Percentiles rank a stretch among this genome's conserved stretches.
Conservation (phyloP, 23 red algal species). For the Agarophyton chilense region DNA sequence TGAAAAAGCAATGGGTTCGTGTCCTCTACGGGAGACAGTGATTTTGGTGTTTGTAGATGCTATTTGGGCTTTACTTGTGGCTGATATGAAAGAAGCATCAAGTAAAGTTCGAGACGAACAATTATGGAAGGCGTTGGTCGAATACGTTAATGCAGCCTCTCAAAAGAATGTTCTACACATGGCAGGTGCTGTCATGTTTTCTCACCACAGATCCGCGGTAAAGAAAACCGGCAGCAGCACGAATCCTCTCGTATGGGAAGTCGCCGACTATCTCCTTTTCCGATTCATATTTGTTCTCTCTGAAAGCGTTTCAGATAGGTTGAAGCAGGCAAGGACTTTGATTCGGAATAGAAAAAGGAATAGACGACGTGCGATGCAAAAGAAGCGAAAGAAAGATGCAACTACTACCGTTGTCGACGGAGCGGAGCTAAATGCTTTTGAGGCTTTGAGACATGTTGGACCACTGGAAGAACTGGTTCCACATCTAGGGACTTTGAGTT, state of each 20-base stretch:
- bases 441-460: conserved; percentile 3
- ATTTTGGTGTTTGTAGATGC: conserved; percentile 20
- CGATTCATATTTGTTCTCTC: conserved; percentile 1
- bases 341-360: conserved; percentile 34
- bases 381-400: conserved; percentile 29
- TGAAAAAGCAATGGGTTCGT: background rate
- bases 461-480: conserved; percentile 12
- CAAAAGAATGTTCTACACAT: conserved; percentile 20
- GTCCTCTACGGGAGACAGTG: background rate
- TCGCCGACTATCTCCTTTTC: conserved; percentile 1
- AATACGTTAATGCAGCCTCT: background rate
- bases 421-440: background rate
- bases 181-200: conserved; percentile 40
- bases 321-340: conserved; percentile 14
- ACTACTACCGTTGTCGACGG: background rate
- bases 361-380: conserved; percentile 43
- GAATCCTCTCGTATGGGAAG: background rate
- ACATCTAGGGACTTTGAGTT: conserved; percentile 13
- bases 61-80: conserved; percentile 18
- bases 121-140: background rate
- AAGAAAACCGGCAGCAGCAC: background rate
- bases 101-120: background rate
- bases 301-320: background rate
- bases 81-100: conserved; percentile 7
- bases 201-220: background rate